A percentile compares a stretch with the other conserved stretches of the same genome.
phyloP scores from a whole-genome alignment of 768 basidiomycete genomes.

The Xerocomellus dryophilus region DNA sequence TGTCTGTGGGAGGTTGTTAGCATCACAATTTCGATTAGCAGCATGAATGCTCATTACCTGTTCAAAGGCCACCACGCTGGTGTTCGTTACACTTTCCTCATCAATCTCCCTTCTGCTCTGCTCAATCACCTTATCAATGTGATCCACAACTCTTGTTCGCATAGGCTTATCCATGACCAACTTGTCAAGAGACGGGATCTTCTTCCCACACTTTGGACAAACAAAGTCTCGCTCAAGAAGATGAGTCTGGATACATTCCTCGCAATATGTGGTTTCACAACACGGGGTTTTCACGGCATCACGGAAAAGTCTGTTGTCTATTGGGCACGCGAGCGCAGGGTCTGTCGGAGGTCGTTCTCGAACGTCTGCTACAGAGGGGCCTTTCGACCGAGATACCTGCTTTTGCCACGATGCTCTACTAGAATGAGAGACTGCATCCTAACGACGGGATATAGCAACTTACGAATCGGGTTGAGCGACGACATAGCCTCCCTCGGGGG shows the following conservation, averaged over 20 bases:
- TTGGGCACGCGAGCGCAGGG: conserved; percentile 74
- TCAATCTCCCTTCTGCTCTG: conserved; percentile 64
- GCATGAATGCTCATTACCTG: conserved; percentile 33
- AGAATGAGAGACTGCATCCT: neutral
- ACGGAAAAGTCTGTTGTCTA: conserved; percentile 90
- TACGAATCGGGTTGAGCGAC: conserved; percentile 96
- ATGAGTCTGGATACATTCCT: conserved; percentile 95
- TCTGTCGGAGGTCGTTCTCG: conserved; percentile 84
- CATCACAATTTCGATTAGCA: neutral
- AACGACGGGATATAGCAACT: conserved; percentile 32
- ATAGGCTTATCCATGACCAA: conserved; percentile 75
- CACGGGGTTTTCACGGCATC: conserved; percentile 96
- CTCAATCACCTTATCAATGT: conserved; percentile 79
- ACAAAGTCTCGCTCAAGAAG: conserved; percentile 93
- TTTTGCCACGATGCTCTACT: conserved; percentile 91
- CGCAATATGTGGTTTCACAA: conserved; percentile 88
- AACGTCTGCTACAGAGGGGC: conserved; percentile 82
- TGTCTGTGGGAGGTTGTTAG: conserved; percentile 16
- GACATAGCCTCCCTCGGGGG: conserved; percentile 97
- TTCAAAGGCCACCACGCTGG: conserved; percentile 22
- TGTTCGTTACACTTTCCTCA: conserved; percentile 39
- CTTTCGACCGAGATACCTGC: conserved; percentile 75
- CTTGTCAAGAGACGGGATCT: conserved; percentile 86
- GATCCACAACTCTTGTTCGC: conserved; percentile 74
- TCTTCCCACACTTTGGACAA: conserved; percentile 87